A percentile compares a stretch with the other conserved stretches of the same genome.
phyloP scores from a whole-genome alignment of 176 grass and related monocot genomes.

The Triticum turgidum region DNA sequence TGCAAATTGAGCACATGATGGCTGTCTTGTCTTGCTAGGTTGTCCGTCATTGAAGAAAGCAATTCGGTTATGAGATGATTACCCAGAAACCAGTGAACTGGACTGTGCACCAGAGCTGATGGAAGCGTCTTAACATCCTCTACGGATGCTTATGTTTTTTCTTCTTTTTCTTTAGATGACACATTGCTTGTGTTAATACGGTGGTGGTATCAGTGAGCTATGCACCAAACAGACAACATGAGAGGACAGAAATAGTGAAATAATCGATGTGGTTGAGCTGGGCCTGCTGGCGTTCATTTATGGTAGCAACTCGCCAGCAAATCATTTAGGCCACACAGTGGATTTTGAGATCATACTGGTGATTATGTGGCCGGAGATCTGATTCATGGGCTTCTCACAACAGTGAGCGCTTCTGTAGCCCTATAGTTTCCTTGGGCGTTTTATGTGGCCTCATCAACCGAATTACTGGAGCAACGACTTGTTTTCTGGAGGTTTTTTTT shows the following conservation, averaged over 20 bases:
- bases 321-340: conserved; percentile 30
- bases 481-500: neutral
- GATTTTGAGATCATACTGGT: conserved; percentile 17
- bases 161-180: no score
- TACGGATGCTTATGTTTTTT: neutral
- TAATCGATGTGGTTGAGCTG: conserved; percentile 28
- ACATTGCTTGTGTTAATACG: conserved; percentile 26
- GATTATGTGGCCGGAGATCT: conserved; percentile 20
- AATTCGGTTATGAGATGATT: conserved; percentile 10
- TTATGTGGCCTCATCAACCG: neutral
- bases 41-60: conserved; percentile 10
- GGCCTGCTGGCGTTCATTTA: conserved; percentile 30
- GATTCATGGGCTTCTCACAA: conserved; percentile 19
- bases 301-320: conserved; percentile 31
- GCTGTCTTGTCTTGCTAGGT: neutral
- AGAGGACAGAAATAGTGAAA: conserved; percentile 32
- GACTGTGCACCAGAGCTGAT: conserved; percentile 22
- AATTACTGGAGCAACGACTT: neutral
- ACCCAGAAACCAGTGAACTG: conserved; percentile 1
- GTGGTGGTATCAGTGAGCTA: conserved; percentile 1
- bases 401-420: conserved; percentile 18
- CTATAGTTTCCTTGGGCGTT: conserved; percentile 28
- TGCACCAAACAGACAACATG: conserved; percentile 5
- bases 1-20: neutral
- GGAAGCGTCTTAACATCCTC: conserved; percentile 35